Percentiles rank a stretch among this genome's conserved stretches.
Conservation (phyloP, 371 early-diverging fungal species). For the Lichtheimia hyalospora region DNA sequence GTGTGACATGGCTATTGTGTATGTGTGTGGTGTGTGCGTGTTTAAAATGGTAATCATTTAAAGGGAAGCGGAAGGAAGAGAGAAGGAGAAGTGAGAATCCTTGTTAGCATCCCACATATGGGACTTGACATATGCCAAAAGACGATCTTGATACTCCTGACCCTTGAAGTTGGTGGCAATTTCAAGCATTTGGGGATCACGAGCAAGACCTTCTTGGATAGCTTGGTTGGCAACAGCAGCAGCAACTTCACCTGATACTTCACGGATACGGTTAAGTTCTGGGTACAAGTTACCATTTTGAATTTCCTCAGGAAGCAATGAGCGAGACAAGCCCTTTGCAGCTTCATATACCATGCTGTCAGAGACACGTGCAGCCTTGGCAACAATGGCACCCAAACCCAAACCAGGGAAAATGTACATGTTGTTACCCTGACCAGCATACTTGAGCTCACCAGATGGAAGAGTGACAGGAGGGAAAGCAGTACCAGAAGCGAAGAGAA, state of each 20-base stretch:
- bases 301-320: slow-evolving; percentile 69
- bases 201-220: slow-evolving; percentile 57
- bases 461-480: slow-evolving; percentile 81
- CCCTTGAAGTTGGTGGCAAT: slow-evolving; percentile 1
- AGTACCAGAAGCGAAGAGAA: slow-evolving; percentile 91
- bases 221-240: slow-evolving; percentile 73
- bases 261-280: slow-evolving; percentile 77
- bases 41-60: neutral
- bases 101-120: slow-evolving; percentile 15
- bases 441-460: slow-evolving; percentile 31
- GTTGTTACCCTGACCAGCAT: slow-evolving; percentile 18
- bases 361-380: slow-evolving; percentile 67
- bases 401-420: slow-evolving; percentile 76
- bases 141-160: neutral
- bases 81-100: neutral
- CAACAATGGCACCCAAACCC: slow-evolving; percentile 79
- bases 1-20: neutral
- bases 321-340: slow-evolving; percentile 76
- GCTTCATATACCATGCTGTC: slow-evolving; percentile 80
- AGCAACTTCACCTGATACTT: slow-evolving; percentile 77
- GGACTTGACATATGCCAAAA: slow-evolving; percentile 7
- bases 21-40: neutral
- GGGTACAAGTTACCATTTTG: slow-evolving; percentile 75
- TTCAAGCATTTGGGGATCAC: neutral
- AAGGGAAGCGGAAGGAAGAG: neutral